Percentiles rank a stretch among this genome's conserved stretches.
Evolutionary conservation across 192 early-diverging fungal genomes (phyloP).

Genomic region (Backusella australiensis): DNA sequence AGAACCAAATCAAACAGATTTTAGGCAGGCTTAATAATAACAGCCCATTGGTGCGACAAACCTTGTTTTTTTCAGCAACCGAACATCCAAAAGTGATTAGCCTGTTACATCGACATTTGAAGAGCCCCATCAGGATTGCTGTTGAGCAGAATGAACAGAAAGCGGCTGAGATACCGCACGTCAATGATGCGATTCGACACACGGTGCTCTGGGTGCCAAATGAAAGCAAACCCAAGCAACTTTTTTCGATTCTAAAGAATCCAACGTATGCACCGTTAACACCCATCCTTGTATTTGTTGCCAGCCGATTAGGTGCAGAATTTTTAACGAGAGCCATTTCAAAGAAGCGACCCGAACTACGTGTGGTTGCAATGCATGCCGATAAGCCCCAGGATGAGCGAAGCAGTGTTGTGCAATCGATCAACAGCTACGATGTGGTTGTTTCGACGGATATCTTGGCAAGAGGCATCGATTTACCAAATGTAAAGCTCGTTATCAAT

Average conservation of each 20-base stretch:
- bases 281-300: conserved; percentile 55
- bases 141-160: conserved; percentile 16
- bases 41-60: conserved; percentile 32
- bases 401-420: conserved; percentile 24
- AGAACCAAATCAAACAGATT: conserved; percentile 45
- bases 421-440: conserved; percentile 38
- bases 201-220: conserved; percentile 59
- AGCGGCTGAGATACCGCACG: background rate
- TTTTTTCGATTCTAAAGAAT: conserved; percentile 50
- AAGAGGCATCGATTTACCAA: conserved; percentile 47
- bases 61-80: conserved; percentile 38
- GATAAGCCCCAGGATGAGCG: conserved; percentile 51
- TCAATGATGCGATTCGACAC: conserved; percentile 43
- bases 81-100: conserved; percentile 16
- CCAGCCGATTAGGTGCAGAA: conserved; percentile 51
- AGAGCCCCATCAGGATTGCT: conserved; percentile 27
- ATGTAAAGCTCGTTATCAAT: conserved; percentile 51
- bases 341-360: conserved; percentile 29
- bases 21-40: conserved; percentile 35
- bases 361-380: conserved; percentile 47
- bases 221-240: conserved; percentile 50
- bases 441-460: conserved; percentile 54
- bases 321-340: conserved; percentile 44
- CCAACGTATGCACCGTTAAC: conserved; percentile 48
- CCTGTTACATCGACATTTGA: conserved; percentile 23